Evolutionary conservation across 768 basidiomycete genomes (phyloP), one percentile per base, ranked within the genome.

Genomic region (Inosperma sp.): DNA sequence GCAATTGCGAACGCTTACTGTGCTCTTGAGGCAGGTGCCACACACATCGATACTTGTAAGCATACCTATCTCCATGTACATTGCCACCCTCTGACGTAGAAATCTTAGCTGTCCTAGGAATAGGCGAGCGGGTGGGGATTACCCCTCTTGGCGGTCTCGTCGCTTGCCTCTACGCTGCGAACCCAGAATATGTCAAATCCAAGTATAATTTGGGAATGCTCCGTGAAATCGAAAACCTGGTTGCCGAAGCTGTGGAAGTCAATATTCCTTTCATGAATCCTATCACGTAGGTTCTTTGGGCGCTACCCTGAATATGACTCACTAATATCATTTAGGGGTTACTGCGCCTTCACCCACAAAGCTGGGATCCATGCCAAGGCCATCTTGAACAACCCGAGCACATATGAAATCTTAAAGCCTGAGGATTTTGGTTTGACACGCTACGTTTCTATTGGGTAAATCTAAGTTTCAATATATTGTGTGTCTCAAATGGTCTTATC

Each of bases 311-410:
- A 13, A 42, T 19, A 21, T 31, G 49, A 7, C 48, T 51, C 59
- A 34, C 59, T 30, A 23, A 35, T 37, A n/a, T 7, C 34, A 40
- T 49, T 55, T 57, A 97, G 94, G 49, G 96, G 96, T 13, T 99
- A 97, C 72, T 98, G 96, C 65, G 96, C 96, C 3, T 99, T 99
- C 77, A 99, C 96, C 22, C 96, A 98, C 84, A 98, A 99, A 85
- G 96, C 96, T 17, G 96, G 96, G 66, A 99, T 99, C 57, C 96
- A 99, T 71, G 96, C 96, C 73, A 99, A 99, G 80, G 96, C 96
- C 31, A 99, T 99, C 70, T 82, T 69, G 56, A 96, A 97, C 76
- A 99, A 99, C 79, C 96, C 96, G 2, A 91, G 88, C 62, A 99
- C 96, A 8, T 99, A 98, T 71, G 95, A 99, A 72, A 97, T 97